These are phyloP conservation scores for Ceratobasidium sp. DNA, from an alignment of 1,284 basidiomycete genomes.

Conservation along the genomic window DNA sequence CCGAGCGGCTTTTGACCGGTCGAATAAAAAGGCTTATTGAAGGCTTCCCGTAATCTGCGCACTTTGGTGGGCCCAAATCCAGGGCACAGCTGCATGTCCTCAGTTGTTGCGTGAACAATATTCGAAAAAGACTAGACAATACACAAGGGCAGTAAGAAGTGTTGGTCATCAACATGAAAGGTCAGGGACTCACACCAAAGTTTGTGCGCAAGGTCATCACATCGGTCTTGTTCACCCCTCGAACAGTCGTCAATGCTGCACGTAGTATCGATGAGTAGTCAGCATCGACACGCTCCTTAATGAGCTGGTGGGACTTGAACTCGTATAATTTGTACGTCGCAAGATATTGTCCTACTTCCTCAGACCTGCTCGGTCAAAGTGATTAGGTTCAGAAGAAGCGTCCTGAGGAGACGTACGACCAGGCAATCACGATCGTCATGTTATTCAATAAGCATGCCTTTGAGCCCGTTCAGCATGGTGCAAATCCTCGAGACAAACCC, in stretches of 20 bases:
- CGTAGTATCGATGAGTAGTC: slow-evolving; percentile 84
- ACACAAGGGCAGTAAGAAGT: slow-evolving; percentile 9
- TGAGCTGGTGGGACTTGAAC: slow-evolving; percentile 89
- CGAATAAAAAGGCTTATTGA: slow-evolving; percentile 74
- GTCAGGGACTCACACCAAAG: slow-evolving; percentile 78
- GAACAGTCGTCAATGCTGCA: slow-evolving; percentile 86
- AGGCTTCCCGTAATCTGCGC: slow-evolving; percentile 76
- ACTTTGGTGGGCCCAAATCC: slow-evolving; percentile 97
- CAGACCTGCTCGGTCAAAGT: slow-evolving; percentile 59
- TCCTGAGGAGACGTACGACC: slow-evolving; percentile 68
- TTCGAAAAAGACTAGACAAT: slow-evolving; percentile 78
- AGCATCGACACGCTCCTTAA: slow-evolving; percentile 92
- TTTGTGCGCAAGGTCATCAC: slow-evolving; percentile 90
- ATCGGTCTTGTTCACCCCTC: slow-evolving; percentile 97
- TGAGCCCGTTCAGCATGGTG: slow-evolving; percentile 5
- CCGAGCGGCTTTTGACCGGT: slow-evolving; percentile 21
- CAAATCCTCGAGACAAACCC: neutral
- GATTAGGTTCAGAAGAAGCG: neutral
- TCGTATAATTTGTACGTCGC: slow-evolving; percentile 93
- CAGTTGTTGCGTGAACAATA: slow-evolving; percentile 73
- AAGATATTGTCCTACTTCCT: slow-evolving; percentile 93
- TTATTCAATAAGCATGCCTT: slow-evolving; percentile 89
- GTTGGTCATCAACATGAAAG: neutral
- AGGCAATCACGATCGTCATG: slow-evolving; percentile 90
- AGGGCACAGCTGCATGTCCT: slow-evolving; percentile 81